These are phyloP conservation scores for Chaetomium sp. DNA, from an alignment of 2,329 filamentous ascomycete genomes.

Conservation along the genomic window DNA sequence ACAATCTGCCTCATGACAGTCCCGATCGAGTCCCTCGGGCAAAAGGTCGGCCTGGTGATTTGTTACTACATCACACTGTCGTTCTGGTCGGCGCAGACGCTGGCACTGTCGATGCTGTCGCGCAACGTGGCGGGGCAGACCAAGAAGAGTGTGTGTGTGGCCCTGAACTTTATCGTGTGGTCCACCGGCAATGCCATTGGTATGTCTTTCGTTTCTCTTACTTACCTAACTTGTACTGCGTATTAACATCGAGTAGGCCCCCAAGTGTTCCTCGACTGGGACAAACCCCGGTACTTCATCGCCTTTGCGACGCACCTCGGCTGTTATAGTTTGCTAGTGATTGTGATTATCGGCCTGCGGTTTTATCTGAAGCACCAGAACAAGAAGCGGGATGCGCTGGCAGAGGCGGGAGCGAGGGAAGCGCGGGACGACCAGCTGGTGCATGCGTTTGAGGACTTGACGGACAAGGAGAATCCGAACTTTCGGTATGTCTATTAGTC, in stretches of 20 bases:
- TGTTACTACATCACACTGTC: constrained; percentile 71
- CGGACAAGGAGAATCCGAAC: constrained; percentile 54
- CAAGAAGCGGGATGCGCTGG: constrained; percentile 46
- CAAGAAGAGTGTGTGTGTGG: constrained; percentile 63
- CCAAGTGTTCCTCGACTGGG: constrained; percentile 55
- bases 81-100: constrained; percentile 68
- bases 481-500: constrained; percentile 48
- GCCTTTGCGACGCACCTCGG: constrained; percentile 64
- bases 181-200: constrained; percentile 61
- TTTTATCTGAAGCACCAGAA: constrained; percentile 55
- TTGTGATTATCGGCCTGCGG: constrained; percentile 51
- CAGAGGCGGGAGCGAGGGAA: constrained; percentile 35
- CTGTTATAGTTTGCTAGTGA: constrained; percentile 56
- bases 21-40: constrained; percentile 47
- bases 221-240: neutral
- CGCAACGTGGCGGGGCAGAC: constrained; percentile 67
- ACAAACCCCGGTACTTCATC: constrained; percentile 60
- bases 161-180: constrained; percentile 66
- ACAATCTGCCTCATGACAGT: constrained; percentile 68
- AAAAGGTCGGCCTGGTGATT: constrained; percentile 61
- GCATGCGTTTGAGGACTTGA: constrained; percentile 58
- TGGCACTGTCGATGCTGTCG: constrained; percentile 60
- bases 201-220: constrained; percentile 24
- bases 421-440: constrained; percentile 36
- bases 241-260: constrained; percentile 36